These are phyloP conservation scores for Cordyceps javanica DNA, from an alignment of 2,329 filamentous ascomycete species.

Conservation along the genomic window DNA sequence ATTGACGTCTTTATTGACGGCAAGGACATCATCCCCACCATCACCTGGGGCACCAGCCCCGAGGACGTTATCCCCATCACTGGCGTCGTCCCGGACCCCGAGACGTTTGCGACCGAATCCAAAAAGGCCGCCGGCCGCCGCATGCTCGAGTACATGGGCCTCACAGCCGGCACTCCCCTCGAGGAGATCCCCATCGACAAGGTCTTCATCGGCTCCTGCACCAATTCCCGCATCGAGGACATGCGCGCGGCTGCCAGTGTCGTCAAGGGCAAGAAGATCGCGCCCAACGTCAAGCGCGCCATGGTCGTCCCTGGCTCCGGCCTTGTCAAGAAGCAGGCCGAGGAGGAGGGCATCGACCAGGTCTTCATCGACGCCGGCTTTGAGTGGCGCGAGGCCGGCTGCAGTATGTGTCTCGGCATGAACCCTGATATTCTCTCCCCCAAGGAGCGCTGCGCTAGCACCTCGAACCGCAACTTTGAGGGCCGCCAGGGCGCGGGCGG, in stretches of 20 bases:
- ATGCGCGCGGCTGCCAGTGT: slow-evolving; percentile 79
- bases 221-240: slow-evolving; percentile 95
- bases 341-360: slow-evolving; percentile 86
- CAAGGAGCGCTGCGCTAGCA: slow-evolving; percentile 88
- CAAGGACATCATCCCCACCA: slow-evolving; percentile 87
- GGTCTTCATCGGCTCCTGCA: slow-evolving; percentile 97
- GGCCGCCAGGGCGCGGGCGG: slow-evolving; percentile 89
- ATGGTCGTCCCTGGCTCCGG: slow-evolving; percentile 97
- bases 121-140: slow-evolving; percentile 76
- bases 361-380: slow-evolving; percentile 90
- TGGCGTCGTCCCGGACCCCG: slow-evolving; percentile 81
- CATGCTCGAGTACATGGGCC: slow-evolving; percentile 93
- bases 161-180: slow-evolving; percentile 80
- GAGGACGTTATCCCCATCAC: slow-evolving; percentile 96
- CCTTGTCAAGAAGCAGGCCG: slow-evolving; percentile 85
- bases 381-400: slow-evolving; percentile 96
- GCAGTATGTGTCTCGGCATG: slow-evolving; percentile 99
- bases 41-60: slow-evolving; percentile 95
- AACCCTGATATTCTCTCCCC: slow-evolving; percentile 95
- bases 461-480: slow-evolving; percentile 96
- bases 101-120: slow-evolving; percentile 71
- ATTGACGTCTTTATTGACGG: slow-evolving; percentile 82
- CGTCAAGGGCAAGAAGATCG: slow-evolving; percentile 81
- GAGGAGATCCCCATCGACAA: slow-evolving; percentile 91
- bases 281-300: slow-evolving; percentile 82